Evolutionary conservation across 176 grass and related monocot genomes (phyloP).

Genomic region (Raddia guianensis): DNA sequence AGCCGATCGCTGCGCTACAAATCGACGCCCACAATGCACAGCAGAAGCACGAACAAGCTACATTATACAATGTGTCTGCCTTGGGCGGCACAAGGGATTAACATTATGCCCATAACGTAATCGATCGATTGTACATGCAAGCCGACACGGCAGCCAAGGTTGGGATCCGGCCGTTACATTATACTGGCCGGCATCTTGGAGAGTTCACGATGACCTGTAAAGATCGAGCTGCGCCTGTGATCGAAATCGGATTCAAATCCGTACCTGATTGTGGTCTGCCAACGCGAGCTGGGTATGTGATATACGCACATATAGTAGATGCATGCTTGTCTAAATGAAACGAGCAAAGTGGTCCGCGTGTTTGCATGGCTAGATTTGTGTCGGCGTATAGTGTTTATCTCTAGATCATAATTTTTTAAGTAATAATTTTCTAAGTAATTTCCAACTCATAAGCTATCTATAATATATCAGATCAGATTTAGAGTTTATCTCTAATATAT

Average conservation of each 20-base stretch:
- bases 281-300: slow-evolving; percentile 2
- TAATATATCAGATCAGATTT: too few species aligned
- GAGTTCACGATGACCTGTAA: slow-evolving; percentile 32
- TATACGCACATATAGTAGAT: too few species aligned
- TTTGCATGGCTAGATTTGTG: too few species aligned
- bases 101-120: slow-evolving; percentile 43
- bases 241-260: slow-evolving; percentile 27
- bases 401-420: too few species aligned
- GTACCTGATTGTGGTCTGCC: slow-evolving; percentile 41
- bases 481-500: too few species aligned
- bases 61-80: background rate
- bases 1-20: slow-evolving; percentile 40
- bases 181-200: background rate
- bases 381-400: too few species aligned
- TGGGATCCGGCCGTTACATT: slow-evolving; percentile 31
- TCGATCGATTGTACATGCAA: slow-evolving; percentile 26
- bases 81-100: slow-evolving; percentile 46
- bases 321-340: too few species aligned
- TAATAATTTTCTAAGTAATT: too few species aligned
- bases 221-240: slow-evolving; percentile 28
- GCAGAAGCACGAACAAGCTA: background rate
- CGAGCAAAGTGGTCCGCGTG: too few species aligned
- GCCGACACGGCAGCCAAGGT: slow-evolving; percentile 36
- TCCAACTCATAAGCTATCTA: too few species aligned
- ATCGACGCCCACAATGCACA: slow-evolving; percentile 3